These are phyloP conservation scores for Eucalyptus tenuipes DNA, from an alignment of 345 rosid genomes.

Conservation along the genomic window DNA sequence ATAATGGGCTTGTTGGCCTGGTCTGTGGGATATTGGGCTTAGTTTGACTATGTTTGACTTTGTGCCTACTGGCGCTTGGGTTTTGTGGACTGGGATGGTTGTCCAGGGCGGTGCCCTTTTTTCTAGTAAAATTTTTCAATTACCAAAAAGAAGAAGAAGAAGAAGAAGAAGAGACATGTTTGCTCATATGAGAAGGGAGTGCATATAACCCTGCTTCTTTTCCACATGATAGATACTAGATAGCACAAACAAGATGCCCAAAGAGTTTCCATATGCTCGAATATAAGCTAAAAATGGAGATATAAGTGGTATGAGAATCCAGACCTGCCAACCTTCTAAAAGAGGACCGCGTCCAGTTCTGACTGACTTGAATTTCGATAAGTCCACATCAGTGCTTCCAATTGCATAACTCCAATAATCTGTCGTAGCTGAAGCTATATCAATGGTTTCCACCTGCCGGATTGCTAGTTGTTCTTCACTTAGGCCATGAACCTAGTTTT, in stretches of 20 bases:
- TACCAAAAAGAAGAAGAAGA: background rate
- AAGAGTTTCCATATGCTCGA: background rate
- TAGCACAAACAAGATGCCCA: background rate
- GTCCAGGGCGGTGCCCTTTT: background rate
- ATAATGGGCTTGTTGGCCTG: background rate
- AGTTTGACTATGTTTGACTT: background rate
- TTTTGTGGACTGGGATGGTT: background rate
- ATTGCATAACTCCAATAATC: slow-evolving; percentile 61
- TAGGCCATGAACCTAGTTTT: slow-evolving; percentile 40
- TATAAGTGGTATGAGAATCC: background rate
- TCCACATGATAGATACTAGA: background rate
- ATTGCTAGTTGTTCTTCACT: slow-evolving; percentile 34
- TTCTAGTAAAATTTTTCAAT: background rate
- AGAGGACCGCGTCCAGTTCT: slow-evolving; percentile 62
- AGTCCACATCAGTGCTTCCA: slow-evolving; percentile 30
- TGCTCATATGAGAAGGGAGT: background rate
- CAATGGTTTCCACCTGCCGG: slow-evolving; percentile 44
- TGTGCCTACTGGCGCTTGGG: background rate
- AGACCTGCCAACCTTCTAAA: slow-evolving; percentile 58
- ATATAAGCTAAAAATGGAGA: background rate
- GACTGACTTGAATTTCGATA: slow-evolving; percentile 39
- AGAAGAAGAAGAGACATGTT: background rate
- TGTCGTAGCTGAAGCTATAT: slow-evolving; percentile 42
- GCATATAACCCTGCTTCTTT: background rate
- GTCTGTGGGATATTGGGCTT: background rate